Conservation (phyloP, 1,284 basidiomycete genomes). For the Fomitiporia mediterranea region DNA sequence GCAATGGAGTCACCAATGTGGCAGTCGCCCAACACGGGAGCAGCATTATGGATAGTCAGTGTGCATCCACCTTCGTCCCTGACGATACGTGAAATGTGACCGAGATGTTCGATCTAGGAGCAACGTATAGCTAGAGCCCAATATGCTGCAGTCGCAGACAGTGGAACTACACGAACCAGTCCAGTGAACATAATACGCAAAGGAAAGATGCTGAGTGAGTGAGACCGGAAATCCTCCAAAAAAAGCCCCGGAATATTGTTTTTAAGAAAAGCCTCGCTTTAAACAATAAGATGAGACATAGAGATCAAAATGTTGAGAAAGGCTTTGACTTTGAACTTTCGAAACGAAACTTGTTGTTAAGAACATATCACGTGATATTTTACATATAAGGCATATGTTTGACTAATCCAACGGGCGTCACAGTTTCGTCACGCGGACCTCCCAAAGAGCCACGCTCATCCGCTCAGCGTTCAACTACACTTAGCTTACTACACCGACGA, state of each 20-base stretch:
- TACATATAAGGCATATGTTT: background rate
- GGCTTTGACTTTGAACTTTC: no score
- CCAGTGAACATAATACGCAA: constrained; percentile 56
- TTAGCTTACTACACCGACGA: background rate
- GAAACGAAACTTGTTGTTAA: no score
- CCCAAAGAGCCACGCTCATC: background rate
- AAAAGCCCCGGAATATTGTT: no score
- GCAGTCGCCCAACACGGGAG: constrained; percentile 84
- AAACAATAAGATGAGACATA: no score
- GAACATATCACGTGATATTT: no score
- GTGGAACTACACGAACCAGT: constrained; percentile 43
- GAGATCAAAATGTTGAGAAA: no score
- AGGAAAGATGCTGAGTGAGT: no score
- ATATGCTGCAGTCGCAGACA: no score
- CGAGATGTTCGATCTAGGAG: constrained; percentile 74
- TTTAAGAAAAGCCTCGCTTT: no score
- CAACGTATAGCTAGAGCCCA: background rate
- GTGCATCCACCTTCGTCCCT: constrained; percentile 75
- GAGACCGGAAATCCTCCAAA: no score
- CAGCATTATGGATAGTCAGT: constrained; percentile 73
- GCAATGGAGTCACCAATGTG: constrained; percentile 94
- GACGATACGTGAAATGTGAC: constrained; percentile 60
- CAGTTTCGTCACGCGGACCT: background rate
- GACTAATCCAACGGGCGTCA: background rate
- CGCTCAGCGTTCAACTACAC: background rate